Evolutionary conservation across 2,329 filamentous ascomycete species (phyloP).

Genomic region (Ophiocordyceps unilateralis): DNA sequence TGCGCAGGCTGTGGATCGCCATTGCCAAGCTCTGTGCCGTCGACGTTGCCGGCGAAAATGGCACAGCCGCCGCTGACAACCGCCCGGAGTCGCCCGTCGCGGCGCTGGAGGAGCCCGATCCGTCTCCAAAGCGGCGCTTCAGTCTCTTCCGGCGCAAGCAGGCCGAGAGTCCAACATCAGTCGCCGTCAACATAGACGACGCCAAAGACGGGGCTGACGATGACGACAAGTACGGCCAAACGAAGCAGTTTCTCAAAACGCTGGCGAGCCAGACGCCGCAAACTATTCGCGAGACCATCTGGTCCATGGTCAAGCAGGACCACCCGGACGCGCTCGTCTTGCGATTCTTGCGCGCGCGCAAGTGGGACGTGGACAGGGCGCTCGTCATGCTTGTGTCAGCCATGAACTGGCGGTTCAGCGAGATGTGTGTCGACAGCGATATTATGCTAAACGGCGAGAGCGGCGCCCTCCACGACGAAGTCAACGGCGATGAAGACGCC

Average conservation of each 20-base stretch:
- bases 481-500: conserved; percentile 33
- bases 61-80: conserved; percentile 6
- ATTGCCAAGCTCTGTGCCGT: conserved; percentile 63
- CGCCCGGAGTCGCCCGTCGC: background rate
- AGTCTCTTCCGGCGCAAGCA: conserved; percentile 51
- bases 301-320: conserved; percentile 91
- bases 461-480: conserved; percentile 42
- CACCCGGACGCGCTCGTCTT: conserved; percentile 74
- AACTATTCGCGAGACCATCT: conserved; percentile 63
- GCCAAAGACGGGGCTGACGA: conserved; percentile 30
- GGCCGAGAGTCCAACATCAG: conserved; percentile 24
- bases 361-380: conserved; percentile 90
- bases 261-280: conserved; percentile 63
- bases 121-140: conserved; percentile 60
- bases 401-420: conserved; percentile 72
- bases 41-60: conserved; percentile 9
- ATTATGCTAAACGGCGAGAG: conserved; percentile 66
- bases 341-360: conserved; percentile 72
- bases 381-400: conserved; percentile 89
- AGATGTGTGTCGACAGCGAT: conserved; percentile 79
- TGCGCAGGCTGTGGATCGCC: conserved; percentile 71
- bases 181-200: conserved; percentile 12
- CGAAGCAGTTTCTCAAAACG: conserved; percentile 70
- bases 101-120: conserved; percentile 21
- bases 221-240: conserved; percentile 88